Evolutionary conservation across 805 yeast genomes (phyloP).

Genomic region (Metschnikowia shivogae): DNA sequence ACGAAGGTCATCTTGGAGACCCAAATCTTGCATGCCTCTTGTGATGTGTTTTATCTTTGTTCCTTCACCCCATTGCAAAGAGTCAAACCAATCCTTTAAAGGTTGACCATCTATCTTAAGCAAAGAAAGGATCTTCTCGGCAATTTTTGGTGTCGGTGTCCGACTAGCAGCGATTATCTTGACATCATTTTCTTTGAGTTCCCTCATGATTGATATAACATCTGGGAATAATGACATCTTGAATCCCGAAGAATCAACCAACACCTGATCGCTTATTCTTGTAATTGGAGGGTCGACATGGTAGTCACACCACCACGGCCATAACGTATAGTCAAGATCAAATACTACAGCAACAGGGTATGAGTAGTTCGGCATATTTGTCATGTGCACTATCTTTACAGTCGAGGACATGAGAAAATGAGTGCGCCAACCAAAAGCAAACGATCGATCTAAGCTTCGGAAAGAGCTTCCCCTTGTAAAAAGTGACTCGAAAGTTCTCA

Average conservation of each 20-base stretch:
- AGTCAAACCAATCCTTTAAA: constrained; percentile 49
- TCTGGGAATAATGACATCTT: constrained; percentile 59
- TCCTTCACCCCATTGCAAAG: constrained; percentile 66
- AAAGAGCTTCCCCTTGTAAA: too few relatives aligned
- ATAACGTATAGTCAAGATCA: constrained; percentile 71
- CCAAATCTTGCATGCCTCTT: constrained; percentile 44
- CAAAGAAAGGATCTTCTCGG: constrained; percentile 53
- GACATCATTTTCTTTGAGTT: constrained; percentile 45
- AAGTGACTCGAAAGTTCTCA: too few relatives aligned
- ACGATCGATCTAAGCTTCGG: neutral
- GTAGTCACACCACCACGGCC: constrained; percentile 86
- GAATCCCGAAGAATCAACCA: constrained; percentile 54
- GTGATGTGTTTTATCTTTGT: constrained; percentile 55
- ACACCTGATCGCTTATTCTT: constrained; percentile 22
- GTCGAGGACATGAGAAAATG: too few relatives aligned
- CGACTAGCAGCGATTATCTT: constrained; percentile 69
- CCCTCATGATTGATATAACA: constrained; percentile 58
- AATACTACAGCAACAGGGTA: constrained; percentile 55
- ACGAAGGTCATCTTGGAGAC: constrained; percentile 45
- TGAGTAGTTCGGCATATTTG: constrained; percentile 4
- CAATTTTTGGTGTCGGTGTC: constrained; percentile 77
- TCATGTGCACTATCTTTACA: too few relatives aligned
- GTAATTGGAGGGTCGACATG: constrained; percentile 53
- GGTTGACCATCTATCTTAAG: constrained; percentile 53
- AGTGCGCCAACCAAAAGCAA: constrained; percentile 3